These are phyloP conservation scores for Pythium diclinum DNA, from an alignment of 352 stramenopile genomes.

Conservation along the genomic window DNA sequence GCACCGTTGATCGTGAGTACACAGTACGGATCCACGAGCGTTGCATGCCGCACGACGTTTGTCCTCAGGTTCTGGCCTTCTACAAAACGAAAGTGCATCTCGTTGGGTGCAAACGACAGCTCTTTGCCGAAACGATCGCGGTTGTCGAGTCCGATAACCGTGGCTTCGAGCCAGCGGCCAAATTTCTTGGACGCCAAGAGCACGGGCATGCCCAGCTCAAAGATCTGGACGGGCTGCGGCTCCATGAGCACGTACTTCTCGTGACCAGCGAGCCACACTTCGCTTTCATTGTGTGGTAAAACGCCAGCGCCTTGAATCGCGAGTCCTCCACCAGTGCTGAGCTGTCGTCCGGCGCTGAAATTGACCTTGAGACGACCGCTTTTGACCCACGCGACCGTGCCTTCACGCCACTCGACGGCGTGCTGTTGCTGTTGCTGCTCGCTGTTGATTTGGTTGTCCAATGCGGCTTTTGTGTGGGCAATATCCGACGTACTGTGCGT, in stretches of 20 bases:
- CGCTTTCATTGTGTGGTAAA: constrained; percentile 19
- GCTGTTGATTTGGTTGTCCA: constrained; percentile 6
- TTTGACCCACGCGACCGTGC: constrained; percentile 55
- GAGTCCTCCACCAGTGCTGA: constrained; percentile 21
- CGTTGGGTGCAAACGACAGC: constrained; percentile 35
- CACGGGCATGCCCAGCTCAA: constrained; percentile 46
- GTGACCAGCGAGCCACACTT: constrained; percentile 45
- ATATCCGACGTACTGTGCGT: constrained; percentile 20
- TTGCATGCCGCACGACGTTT: constrained; percentile 28
- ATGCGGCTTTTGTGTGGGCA: not conserved
- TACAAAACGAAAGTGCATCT: constrained; percentile 52
- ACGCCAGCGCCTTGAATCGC: not conserved
- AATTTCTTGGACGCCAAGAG: constrained; percentile 50
- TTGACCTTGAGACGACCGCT: constrained; percentile 59
- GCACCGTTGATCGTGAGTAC: constrained; percentile 36
- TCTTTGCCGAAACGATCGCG: constrained; percentile 42
- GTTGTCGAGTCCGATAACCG: constrained; percentile 38
- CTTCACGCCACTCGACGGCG: constrained; percentile 50
- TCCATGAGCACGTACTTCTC: constrained; percentile 47
- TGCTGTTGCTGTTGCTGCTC: not conserved
- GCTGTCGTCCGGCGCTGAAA: constrained; percentile 42
- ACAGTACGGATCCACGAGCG: constrained; percentile 50
- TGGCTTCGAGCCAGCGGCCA: constrained; percentile 46
- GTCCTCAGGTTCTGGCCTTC: constrained; percentile 50
- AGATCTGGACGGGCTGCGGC: constrained; percentile 47